A percentile compares a stretch with the other conserved stretches of the same genome.
Evolutionary conservation across 768 basidiomycete genomes (phyloP).

Genomic region (Suillus clintonianus): DNA sequence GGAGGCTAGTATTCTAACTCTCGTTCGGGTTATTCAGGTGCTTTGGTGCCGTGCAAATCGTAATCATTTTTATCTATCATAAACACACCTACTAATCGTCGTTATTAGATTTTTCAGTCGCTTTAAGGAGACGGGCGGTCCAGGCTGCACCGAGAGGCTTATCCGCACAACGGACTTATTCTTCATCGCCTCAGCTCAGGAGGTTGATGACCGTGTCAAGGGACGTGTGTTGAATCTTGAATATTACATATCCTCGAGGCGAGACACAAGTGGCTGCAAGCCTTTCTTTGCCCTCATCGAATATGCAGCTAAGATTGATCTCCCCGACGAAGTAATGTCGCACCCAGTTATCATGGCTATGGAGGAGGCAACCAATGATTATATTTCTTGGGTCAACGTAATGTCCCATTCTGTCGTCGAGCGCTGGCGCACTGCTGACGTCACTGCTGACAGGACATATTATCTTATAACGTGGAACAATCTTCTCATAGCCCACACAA

Average conservation of each 20-base stretch:
- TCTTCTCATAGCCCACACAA: slow-evolving; percentile 68
- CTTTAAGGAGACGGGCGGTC: slow-evolving; percentile 37
- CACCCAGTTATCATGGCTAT: slow-evolving; percentile 50
- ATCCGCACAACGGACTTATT: slow-evolving; percentile 42
- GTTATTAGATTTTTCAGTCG: slow-evolving; percentile 36
- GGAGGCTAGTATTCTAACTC: too few species aligned
- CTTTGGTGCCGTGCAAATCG: slow-evolving; percentile 37
- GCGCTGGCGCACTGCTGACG: neutral
- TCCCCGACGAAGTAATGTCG: slow-evolving; percentile 55
- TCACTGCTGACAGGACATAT: slow-evolving; percentile 55
- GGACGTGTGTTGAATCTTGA: slow-evolving; percentile 45
- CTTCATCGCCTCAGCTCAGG: slow-evolving; percentile 40
- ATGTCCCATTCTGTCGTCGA: slow-evolving; percentile 9
- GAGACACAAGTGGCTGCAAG: slow-evolving; percentile 54
- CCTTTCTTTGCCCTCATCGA: slow-evolving; percentile 54
- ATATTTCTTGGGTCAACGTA: slow-evolving; percentile 51
- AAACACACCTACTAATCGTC: neutral
- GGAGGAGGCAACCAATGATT: slow-evolving; percentile 48
- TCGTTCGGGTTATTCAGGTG: too few species aligned
- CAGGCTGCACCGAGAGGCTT: slow-evolving; percentile 40
- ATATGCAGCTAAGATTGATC: slow-evolving; percentile 51
- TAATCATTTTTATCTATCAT: slow-evolving; percentile 16
- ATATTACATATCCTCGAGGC: slow-evolving; percentile 51
- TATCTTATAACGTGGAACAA: slow-evolving; percentile 77
- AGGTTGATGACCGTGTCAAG: slow-evolving; percentile 43